A percentile compares a stretch with the other conserved stretches of the same genome.
These are phyloP conservation scores for Boletus tomentosulus DNA, from an alignment of 768 basidiomycete genomes.

Conservation along the genomic window DNA sequence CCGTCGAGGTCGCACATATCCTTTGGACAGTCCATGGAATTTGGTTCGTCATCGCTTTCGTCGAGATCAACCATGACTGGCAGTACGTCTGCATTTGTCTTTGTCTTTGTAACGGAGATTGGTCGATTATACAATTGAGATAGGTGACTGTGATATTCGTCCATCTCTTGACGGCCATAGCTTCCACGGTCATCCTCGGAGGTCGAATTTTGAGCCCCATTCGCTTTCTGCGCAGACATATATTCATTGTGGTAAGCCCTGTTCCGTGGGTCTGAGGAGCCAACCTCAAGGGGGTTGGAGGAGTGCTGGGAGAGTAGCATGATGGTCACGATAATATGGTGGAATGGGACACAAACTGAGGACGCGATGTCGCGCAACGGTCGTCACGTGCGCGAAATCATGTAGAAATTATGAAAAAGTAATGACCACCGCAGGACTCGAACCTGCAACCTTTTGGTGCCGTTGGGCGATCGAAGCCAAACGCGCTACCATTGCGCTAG, in stretches of 20 bases:
- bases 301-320: slow-evolving; percentile 62
- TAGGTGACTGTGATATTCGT: slow-evolving; percentile 50
- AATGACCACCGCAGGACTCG: slow-evolving; percentile 90
- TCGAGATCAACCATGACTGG: slow-evolving; percentile 43
- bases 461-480: slow-evolving; percentile 81
- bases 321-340: slow-evolving; percentile 21
- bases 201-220: slow-evolving; percentile 30
- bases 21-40: slow-evolving; percentile 36
- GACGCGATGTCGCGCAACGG: not conserved
- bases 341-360: slow-evolving; percentile 14
- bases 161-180: slow-evolving; percentile 37
- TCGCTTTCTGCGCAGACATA: slow-evolving; percentile 32
- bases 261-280: slow-evolving; percentile 57
- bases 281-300: slow-evolving; percentile 68
- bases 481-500: slow-evolving; percentile 95
- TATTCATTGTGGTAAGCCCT: slow-evolving; percentile 40
- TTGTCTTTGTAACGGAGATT: slow-evolving; percentile 18
- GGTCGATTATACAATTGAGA: slow-evolving; percentile 37
- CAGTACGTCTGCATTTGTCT: slow-evolving; percentile 20
- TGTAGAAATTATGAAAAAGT: slow-evolving; percentile 9
- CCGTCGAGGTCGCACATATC: slow-evolving; percentile 34
- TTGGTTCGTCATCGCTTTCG: slow-evolving; percentile 39
- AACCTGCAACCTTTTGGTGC: slow-evolving; percentile 95
- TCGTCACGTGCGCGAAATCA: slow-evolving; percentile 24
- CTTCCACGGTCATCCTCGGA: slow-evolving; percentile 52